These are phyloP conservation scores for Cryptococcus sp. DNA, from an alignment of 1,284 basidiomycete genomes.

Conservation along the genomic window DNA sequence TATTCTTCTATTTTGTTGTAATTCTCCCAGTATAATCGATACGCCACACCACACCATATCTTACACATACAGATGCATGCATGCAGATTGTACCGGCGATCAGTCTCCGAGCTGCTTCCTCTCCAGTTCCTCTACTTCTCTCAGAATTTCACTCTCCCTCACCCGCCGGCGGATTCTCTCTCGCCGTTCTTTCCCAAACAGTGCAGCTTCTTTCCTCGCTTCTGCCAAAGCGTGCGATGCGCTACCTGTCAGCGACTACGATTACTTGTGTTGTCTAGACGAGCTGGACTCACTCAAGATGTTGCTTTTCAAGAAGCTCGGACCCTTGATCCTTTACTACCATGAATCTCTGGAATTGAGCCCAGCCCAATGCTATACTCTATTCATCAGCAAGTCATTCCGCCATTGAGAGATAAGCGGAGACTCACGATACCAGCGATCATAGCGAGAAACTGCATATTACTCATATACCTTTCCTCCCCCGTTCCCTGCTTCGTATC, in stretches of 20 bases:
- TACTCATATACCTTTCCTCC: conserved; percentile 29
- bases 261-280: no score
- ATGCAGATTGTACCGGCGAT: no score
- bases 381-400: conserved; percentile 9
- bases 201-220: conserved; percentile 40
- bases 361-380: conserved; percentile 21
- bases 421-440: conserved; percentile 17
- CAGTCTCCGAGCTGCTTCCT: background rate
- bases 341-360: conserved; percentile 30
- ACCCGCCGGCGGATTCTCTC: conserved; percentile 43
- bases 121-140: conserved; percentile 36
- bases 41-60: no score
- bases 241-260: conserved; percentile 16
- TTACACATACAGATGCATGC: no score
- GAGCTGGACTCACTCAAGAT: conserved; percentile 41
- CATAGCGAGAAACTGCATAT: conserved; percentile 19
- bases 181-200: conserved; percentile 38
- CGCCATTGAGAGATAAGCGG: background rate
- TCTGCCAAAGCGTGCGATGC: conserved; percentile 43
- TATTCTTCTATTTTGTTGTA: no score
- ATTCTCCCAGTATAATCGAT: no score
- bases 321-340: conserved; percentile 19
- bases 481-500: conserved; percentile 11
- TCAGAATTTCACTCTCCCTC: conserved; percentile 31
- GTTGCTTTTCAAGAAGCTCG: conserved; percentile 29